Evolutionary conservation across 75 land plant species (phyloP).

Genomic region (Picea sitchensis): DNA sequence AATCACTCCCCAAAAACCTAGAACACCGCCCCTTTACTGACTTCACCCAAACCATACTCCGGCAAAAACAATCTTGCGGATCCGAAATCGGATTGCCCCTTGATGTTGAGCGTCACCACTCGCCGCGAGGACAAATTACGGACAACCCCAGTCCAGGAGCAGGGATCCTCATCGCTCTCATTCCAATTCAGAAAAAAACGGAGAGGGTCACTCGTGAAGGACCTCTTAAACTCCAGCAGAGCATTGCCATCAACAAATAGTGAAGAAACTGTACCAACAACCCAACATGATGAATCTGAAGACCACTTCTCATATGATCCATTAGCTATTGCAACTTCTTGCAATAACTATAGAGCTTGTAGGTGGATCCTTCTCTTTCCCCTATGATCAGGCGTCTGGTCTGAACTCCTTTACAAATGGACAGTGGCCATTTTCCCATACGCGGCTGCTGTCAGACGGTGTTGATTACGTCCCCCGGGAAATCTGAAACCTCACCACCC

Average conservation of each 20-base stretch:
- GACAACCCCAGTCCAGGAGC: constrained; percentile 25
- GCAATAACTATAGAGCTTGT: no score
- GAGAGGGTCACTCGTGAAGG: constrained; percentile 19
- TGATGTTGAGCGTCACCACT: constrained; percentile 18
- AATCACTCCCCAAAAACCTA: background rate
- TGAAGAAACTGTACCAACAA: background rate
- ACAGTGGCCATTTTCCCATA: no score
- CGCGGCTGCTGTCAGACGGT: no score
- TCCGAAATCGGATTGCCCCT: constrained; percentile 6
- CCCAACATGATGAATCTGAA: background rate
- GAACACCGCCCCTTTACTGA: no score
- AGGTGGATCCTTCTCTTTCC: no score
- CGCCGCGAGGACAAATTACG: constrained; percentile 8
- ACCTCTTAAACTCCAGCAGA: constrained; percentile 21
- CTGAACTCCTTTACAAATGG: no score
- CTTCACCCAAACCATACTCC: background rate
- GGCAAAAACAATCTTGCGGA: background rate
- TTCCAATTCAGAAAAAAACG: constrained; percentile 24
- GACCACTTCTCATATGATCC: no score
- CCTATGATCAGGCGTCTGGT: no score
- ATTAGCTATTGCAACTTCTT: no score
- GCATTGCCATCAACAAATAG: constrained; percentile 21
- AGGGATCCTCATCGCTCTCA: constrained; percentile 13
- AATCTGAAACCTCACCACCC: no score
- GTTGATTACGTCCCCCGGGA: no score